These are phyloP conservation scores for Kockiozyma suomiensis DNA, from an alignment of 805 yeast genomes.

Conservation along the genomic window DNA sequence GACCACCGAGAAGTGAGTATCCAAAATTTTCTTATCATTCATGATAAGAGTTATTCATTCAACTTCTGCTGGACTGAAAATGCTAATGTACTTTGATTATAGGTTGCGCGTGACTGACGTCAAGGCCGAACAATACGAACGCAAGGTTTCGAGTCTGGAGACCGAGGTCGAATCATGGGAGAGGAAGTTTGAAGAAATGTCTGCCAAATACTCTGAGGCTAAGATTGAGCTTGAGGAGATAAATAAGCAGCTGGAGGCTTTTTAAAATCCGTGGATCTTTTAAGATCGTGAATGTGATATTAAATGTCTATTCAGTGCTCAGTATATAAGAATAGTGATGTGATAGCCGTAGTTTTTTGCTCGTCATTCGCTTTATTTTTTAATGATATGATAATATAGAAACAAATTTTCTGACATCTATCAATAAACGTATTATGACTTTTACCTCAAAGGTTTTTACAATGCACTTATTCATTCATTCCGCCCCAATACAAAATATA, in stretches of 20 bases:
- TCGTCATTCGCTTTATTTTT: not conserved
- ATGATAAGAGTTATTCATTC: too few species aligned
- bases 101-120: slow-evolving; percentile 88
- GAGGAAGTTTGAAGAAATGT: slow-evolving; percentile 84
- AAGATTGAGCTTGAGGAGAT: slow-evolving; percentile 95
- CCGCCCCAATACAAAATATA: not conserved
- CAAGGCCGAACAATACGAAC: slow-evolving; percentile 93
- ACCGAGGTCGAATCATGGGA: slow-evolving; percentile 90
- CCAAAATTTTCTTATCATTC: too few species aligned
- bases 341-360: too few species aligned
- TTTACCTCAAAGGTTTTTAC: not conserved
- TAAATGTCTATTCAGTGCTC: not conserved
- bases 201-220: slow-evolving; percentile 77
- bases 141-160: slow-evolving; percentile 90
- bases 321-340: not conserved
- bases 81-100: not conserved
- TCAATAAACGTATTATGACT: not conserved
- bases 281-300: not conserved
- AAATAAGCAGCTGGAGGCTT: slow-evolving; percentile 86
- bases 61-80: too few species aligned
- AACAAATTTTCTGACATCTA: not conserved
- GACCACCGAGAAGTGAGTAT: slow-evolving; percentile 69
- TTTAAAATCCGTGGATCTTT: slow-evolving; percentile 39
- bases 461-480: not conserved
- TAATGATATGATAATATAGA: not conserved